Percentiles rank a stretch among this genome's conserved stretches.
phyloP scores from a whole-genome alignment of 2,329 filamentous ascomycete genomes.

The Pyricularia sp. region DNA sequence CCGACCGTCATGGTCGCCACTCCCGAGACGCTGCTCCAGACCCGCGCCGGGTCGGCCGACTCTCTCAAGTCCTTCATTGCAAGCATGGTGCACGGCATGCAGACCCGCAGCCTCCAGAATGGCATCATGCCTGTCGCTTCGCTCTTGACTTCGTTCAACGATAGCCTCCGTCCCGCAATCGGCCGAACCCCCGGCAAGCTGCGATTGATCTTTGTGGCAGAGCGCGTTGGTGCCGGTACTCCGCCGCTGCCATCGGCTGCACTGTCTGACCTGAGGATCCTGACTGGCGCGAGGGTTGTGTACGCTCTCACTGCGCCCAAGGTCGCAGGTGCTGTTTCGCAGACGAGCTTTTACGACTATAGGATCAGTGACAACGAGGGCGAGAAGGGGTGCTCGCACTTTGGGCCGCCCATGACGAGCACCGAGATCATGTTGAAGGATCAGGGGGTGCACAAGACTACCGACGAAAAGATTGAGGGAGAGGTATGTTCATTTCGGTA shows the following conservation, averaged over 20 bases:
- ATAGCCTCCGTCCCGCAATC: slow-evolving; percentile 46
- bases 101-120: slow-evolving; percentile 58
- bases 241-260: slow-evolving; percentile 58
- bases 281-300: slow-evolving; percentile 69
- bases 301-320: slow-evolving; percentile 76
- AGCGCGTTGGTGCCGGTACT: slow-evolving; percentile 54
- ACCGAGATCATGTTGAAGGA: slow-evolving; percentile 70
- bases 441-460: slow-evolving; percentile 48
- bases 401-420: slow-evolving; percentile 72
- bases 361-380: slow-evolving; percentile 36
- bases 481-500: slow-evolving; percentile 41
- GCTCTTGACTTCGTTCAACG: slow-evolving; percentile 52
- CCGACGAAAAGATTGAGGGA: slow-evolving; percentile 51
- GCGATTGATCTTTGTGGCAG: slow-evolving; percentile 71
- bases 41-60: slow-evolving; percentile 52
- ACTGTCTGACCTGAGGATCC: slow-evolving; percentile 73
- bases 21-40: slow-evolving; percentile 59
- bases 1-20: slow-evolving; percentile 79
- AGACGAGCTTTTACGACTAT: slow-evolving; percentile 85
- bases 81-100: slow-evolving; percentile 60
- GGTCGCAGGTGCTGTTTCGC: slow-evolving; percentile 83
- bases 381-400: slow-evolving; percentile 44
- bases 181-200: slow-evolving; percentile 62
- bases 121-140: slow-evolving; percentile 66
- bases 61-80: slow-evolving; percentile 55